A percentile compares a stretch with the other conserved stretches of the same genome.
phyloP scores from a whole-genome alignment of 805 yeast genomes.

The Citeromyces matritensis region DNA sequence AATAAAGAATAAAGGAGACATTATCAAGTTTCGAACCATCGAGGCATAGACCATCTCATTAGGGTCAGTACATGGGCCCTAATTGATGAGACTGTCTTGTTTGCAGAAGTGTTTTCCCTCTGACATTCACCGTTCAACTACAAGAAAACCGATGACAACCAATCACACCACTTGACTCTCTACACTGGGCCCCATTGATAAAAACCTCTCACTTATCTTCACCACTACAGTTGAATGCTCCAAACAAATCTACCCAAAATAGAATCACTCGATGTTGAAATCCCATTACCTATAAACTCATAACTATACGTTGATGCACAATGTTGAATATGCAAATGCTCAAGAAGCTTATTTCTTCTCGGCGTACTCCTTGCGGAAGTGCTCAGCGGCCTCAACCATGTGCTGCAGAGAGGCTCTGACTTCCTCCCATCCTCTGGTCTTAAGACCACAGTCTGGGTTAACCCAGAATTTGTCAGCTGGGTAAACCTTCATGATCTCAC shows the following conservation, averaged over 20 bases:
- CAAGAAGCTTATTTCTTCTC: slow-evolving; percentile 8
- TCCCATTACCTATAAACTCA: slow-evolving; percentile 11
- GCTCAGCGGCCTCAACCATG: slow-evolving; percentile 99
- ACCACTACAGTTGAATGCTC: too few relatives aligned
- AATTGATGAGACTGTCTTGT: too few relatives aligned
- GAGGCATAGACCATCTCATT: too few relatives aligned
- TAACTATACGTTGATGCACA: slow-evolving; percentile 22
- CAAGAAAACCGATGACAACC: too few relatives aligned
- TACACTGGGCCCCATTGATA: too few relatives aligned
- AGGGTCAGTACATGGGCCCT: too few relatives aligned
- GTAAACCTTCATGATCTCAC: slow-evolving; percentile 89
- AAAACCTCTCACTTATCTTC: too few relatives aligned
- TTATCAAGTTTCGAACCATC: too few relatives aligned
- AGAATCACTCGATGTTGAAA: slow-evolving; percentile 27
- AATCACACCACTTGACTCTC: too few relatives aligned
- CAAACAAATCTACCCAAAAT: background rate
- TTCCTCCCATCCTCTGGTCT: slow-evolving; percentile 99
- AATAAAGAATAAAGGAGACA: too few relatives aligned
- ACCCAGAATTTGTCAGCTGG: slow-evolving; percentile 99
- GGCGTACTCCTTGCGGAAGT: slow-evolving; percentile 47
- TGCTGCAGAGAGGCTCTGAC: slow-evolving; percentile 87
- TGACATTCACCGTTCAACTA: too few relatives aligned
- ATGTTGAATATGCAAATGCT: slow-evolving; percentile 2
- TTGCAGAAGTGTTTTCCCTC: too few relatives aligned
- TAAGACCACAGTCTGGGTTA: slow-evolving; percentile 99